Conservation (phyloP, 352 stramenopile species). For the Phytophthora nicotianae region DNA sequence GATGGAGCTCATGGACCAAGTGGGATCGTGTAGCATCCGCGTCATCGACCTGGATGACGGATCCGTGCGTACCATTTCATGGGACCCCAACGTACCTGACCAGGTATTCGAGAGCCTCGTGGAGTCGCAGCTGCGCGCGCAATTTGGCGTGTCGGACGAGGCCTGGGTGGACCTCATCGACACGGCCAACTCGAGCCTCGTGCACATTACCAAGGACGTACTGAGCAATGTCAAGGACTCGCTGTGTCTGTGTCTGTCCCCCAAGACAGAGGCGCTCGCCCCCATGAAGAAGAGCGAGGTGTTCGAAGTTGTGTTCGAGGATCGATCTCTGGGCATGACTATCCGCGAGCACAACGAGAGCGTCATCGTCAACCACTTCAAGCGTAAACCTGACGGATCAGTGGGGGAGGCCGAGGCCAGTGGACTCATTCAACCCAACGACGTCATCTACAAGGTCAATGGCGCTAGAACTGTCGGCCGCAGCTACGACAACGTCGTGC, state of each 20-base stretch:
- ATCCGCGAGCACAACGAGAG: conserved; percentile 86
- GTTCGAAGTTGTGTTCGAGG: conserved; percentile 79
- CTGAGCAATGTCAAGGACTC: conserved; percentile 55
- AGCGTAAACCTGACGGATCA: conserved; percentile 58
- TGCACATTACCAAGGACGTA: conserved; percentile 83
- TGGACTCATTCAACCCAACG: conserved; percentile 60
- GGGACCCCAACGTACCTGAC: conserved; percentile 80
- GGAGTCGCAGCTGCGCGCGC: conserved; percentile 71
- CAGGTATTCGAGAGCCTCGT: conserved; percentile 84
- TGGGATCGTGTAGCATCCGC: conserved; percentile 58
- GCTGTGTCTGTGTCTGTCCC: conserved; percentile 81
- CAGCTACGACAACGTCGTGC: conserved; percentile 83
- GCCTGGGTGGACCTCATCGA: conserved; percentile 89
- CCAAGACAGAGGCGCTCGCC: conserved; percentile 82
- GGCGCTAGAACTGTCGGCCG: conserved; percentile 73
- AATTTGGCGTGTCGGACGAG: conserved; percentile 85
- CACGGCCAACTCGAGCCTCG: conserved; percentile 77
- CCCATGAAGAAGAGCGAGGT: conserved; percentile 84
- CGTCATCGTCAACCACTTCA: conserved; percentile 88
- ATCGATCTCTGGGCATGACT: conserved; percentile 79
- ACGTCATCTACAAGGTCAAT: conserved; percentile 90
- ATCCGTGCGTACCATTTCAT: conserved; percentile 75
- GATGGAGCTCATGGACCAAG: conserved; percentile 39
- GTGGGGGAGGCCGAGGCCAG: conserved; percentile 62
- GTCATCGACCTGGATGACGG: conserved; percentile 88